Conservation (phyloP, 345 rosid genomes). For the Hypericum androsaemum region DNA sequence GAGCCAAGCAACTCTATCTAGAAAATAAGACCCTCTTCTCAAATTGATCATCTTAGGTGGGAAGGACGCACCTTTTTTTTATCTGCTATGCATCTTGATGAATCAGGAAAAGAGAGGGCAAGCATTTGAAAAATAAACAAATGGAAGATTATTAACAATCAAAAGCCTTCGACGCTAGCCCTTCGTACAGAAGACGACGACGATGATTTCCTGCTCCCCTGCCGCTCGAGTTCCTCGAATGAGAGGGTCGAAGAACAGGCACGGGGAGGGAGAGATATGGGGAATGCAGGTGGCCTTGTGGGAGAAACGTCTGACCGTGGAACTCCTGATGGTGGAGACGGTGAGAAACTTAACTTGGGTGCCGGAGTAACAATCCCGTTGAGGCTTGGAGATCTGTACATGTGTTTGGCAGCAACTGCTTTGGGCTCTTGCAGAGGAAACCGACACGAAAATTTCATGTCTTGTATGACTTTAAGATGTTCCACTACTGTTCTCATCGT, state of each 20-base stretch:
- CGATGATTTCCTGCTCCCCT: conserved; percentile 59
- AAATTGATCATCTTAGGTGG: too few relatives aligned
- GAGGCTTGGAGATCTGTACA: conserved; percentile 84
- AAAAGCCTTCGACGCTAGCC: conserved; percentile 89
- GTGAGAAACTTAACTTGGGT: conserved; percentile 55
- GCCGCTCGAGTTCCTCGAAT: conserved; percentile 55
- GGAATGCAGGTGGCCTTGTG: conserved; percentile 34
- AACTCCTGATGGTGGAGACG: conserved; percentile 60
- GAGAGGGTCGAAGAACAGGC: conserved; percentile 55
- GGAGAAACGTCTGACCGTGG: conserved; percentile 41
- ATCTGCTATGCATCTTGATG: conserved; percentile 20
- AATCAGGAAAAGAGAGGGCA: conserved; percentile 15
- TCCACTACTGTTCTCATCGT: conserved; percentile 82
- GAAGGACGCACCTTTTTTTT: too few relatives aligned
- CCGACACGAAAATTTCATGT: conserved; percentile 63
- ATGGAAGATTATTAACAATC: conserved; percentile 45
- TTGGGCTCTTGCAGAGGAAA: conserved; percentile 86
- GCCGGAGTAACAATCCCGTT: conserved; percentile 53
- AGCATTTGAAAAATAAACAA: conserved; percentile 8
- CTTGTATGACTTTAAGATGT: conserved; percentile 70
- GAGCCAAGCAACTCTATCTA: too few relatives aligned
- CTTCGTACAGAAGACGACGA: conserved; percentile 53
- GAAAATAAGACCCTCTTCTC: too few relatives aligned
- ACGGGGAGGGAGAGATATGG: conserved; percentile 43
- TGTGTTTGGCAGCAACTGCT: conserved; percentile 43